Evolutionary conservation across 768 basidiomycete species (phyloP).

Genomic region (Amanita muscaria): DNA sequence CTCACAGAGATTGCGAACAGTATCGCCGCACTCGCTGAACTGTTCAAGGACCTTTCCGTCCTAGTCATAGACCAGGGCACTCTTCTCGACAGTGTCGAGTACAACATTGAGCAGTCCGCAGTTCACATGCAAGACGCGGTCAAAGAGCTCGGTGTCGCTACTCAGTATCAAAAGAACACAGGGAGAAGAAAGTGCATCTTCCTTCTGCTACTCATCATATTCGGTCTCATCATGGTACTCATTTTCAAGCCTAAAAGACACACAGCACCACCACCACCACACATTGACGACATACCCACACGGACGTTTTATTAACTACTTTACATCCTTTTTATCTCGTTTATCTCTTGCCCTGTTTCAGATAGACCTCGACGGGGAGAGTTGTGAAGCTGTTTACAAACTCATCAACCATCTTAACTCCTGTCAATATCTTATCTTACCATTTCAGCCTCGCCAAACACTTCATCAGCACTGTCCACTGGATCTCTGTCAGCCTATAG

Average conservation of each 20-base stretch:
- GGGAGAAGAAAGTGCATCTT: conserved; percentile 92
- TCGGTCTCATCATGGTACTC: conserved; percentile 78
- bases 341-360: conserved; percentile 10
- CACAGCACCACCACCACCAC: conserved; percentile 21
- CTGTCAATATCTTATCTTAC: conserved; percentile 12
- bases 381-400: conserved; percentile 23
- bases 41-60: conserved; percentile 90
- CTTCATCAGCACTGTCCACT: conserved; percentile 34
- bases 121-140: conserved; percentile 77
- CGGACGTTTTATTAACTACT: background rate
- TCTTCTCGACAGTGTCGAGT: conserved; percentile 92
- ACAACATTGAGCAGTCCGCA: conserved; percentile 91
- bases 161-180: conserved; percentile 86
- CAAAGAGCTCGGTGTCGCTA: conserved; percentile 75
- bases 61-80: conserved; percentile 98
- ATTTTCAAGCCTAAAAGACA: conserved; percentile 84
- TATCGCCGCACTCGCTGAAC: conserved; percentile 84
- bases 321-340: background rate
- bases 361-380: conserved; percentile 24
- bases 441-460: conserved; percentile 34
- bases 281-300: background rate
- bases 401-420: conserved; percentile 6
- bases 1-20: conserved; percentile 86
- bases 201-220: conserved; percentile 80
- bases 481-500: background rate